Base-by-base conservation (phyloP, 2,329 filamentous ascomycete genomes). In the Sordariomycetes sp. region DNA sequence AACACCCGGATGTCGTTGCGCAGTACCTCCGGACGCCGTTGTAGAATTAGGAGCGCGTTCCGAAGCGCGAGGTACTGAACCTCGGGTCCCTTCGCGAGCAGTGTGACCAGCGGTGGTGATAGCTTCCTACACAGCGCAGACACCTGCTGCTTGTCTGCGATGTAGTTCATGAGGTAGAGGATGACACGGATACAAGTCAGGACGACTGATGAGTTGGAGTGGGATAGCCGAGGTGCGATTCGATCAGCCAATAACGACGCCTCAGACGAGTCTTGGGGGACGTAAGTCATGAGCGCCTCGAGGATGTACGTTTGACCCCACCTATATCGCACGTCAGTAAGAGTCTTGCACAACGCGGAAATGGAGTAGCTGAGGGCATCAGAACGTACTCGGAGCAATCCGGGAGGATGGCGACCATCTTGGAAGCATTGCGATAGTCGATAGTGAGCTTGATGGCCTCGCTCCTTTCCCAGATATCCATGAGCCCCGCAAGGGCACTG, bases 271-370 rank as follows among this genome's bases (percentile, higher is more conserved):
- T 97, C 91, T 70, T 95, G 90, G 6, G 94, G 94, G 15, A 97
- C 88, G 68, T 97, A 99, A 24, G 92, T 94, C 88, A 97, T 97
- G 65, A 99, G 79, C 22, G 94, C 91, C 73, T 99, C 94, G 10
- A 99, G 80, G 58, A 99, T 97, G 69, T 99, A 99, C 24, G 92
- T 96, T 75, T 99, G 94, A 50, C 94, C 92, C 94, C 94, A 99
- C 79, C 89, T 95, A 62, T 60, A 62, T 52, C 20, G 48, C 34
- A 53, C 52, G 60, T 35, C 24, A 56, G 58, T 10, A 58, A 52
- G 55, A 61, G 62, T 54, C 63, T 20, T 13, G 45, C 22, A 15
- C 28, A 39, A 39, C 24, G 25, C 3, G 20, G 28, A 34, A 34
- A 53, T 24, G 5, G 52, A 10, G 32, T 32, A 32, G 54, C 15